Conservation (phyloP, 805 yeast species). For the Pichia rugopelliculosa region DNA sequence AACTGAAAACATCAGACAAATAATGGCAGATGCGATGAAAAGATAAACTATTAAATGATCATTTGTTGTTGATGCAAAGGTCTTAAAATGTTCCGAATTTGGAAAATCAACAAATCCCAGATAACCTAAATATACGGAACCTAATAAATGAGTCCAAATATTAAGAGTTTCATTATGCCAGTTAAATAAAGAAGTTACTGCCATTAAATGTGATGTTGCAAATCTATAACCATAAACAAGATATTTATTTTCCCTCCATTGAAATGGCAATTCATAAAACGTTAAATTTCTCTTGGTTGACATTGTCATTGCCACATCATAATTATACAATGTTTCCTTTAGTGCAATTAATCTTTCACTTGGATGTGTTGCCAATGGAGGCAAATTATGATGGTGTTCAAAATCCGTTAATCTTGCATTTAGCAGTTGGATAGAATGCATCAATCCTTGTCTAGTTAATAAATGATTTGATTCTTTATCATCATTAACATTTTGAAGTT, state of each 20-base stretch:
- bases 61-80: conserved; percentile 24
- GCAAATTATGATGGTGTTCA: conserved; percentile 29
- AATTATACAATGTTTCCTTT: conserved; percentile 36
- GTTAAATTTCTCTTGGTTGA: conserved; percentile 50
- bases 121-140: conserved; percentile 52
- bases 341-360: conserved; percentile 23
- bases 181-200: conserved; percentile 51
- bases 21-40: conserved; percentile 64
- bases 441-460: conserved; percentile 19
- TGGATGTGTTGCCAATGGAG: conserved; percentile 18
- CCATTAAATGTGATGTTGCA: conserved; percentile 51
- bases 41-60: conserved; percentile 51
- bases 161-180: conserved; percentile 86
- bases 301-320: conserved; percentile 36
- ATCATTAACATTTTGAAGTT: neutral
- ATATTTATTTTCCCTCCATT: conserved; percentile 89
- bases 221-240: conserved; percentile 83
- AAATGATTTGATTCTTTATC: neutral
- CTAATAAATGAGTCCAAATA: conserved; percentile 87
- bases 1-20: conserved; percentile 72
- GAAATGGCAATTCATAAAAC: conserved; percentile 81
- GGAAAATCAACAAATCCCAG: conserved; percentile 61
- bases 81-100: conserved; percentile 39
- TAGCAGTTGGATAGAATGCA: conserved; percentile 31
- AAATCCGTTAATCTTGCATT: conserved; percentile 36